These are phyloP conservation scores for Stropharia rugosoannulata DNA, from an alignment of 768 basidiomycete species.

Conservation along the genomic window DNA sequence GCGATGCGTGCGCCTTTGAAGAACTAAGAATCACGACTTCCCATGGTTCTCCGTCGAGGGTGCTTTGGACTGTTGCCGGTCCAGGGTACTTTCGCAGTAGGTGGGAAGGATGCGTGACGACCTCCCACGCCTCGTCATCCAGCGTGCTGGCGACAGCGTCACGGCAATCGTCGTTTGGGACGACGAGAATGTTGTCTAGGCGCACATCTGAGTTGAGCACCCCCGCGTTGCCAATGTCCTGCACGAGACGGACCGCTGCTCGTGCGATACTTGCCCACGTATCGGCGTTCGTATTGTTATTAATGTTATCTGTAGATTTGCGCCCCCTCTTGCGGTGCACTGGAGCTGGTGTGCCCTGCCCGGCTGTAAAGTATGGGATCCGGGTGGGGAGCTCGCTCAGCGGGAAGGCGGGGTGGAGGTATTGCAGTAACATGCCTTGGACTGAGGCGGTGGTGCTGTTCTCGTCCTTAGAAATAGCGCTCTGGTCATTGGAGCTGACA, in stretches of 20 bases:
- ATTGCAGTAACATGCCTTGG: slow-evolving; percentile 13
- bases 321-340: no score
- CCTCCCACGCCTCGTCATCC: background rate
- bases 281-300: background rate
- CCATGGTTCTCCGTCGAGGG: background rate
- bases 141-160: background rate
- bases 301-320: no score
- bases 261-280: slow-evolving; percentile 14
- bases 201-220: slow-evolving; percentile 15
- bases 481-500: no score
- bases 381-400: slow-evolving; percentile 12
- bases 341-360: no score
- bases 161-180: slow-evolving; percentile 5
- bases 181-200: slow-evolving; percentile 17
- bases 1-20: no score
- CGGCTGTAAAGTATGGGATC: background rate
- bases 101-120: background rate
- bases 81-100: background rate
- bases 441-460: background rate
- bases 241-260: slow-evolving; percentile 12
- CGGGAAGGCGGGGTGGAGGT: slow-evolving; percentile 13
- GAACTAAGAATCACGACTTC: background rate
- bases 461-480: no score
- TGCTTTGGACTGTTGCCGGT: background rate
- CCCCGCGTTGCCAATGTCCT: slow-evolving; percentile 13